Evolutionary conservation across 2,329 filamentous ascomycete genomes (phyloP).

Genomic region (Tolypocladium pustulatum): DNA sequence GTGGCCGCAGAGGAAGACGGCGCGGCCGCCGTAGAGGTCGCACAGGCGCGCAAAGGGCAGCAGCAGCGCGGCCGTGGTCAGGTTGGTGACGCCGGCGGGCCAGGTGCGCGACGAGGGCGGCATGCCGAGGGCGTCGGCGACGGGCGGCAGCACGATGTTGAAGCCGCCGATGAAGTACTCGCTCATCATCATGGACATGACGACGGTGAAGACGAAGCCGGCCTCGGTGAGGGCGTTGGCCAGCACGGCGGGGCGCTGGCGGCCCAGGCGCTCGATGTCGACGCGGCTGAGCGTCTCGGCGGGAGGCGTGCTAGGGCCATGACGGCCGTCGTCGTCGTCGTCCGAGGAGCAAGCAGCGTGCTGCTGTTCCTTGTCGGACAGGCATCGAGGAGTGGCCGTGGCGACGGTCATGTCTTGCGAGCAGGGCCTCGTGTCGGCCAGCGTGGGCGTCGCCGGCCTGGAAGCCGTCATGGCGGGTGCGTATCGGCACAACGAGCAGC

Average conservation of each 20-base stretch:
- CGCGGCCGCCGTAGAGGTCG: constrained; percentile 53
- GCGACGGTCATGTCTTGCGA: not conserved
- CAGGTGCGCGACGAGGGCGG: constrained; percentile 49
- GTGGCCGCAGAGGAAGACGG: constrained; percentile 48
- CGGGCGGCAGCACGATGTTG: constrained; percentile 57
- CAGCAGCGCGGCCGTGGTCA: constrained; percentile 46
- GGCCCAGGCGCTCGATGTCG: constrained; percentile 49
- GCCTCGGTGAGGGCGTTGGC: constrained; percentile 42
- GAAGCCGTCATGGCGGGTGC: not conserved
- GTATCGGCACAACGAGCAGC: not conserved
- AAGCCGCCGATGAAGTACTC: constrained; percentile 76
- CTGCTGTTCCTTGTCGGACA: not conserved
- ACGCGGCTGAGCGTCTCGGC: constrained; percentile 1
- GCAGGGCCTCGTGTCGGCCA: not conserved
- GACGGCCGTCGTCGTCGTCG: not conserved
- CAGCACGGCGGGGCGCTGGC: constrained; percentile 49
- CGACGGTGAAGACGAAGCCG: constrained; percentile 50
- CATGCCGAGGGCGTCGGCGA: constrained; percentile 53
- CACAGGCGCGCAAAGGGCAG: constrained; percentile 52
- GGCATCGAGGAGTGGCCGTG: not conserved
- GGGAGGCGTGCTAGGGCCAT: not conserved
- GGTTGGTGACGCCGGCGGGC: constrained; percentile 53
- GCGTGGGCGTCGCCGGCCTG: not conserved
- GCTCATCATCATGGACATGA: constrained; percentile 53
- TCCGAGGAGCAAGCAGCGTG: not conserved